Percentiles rank a stretch among this genome's conserved stretches.
phyloP scores from a whole-genome alignment of 805 yeast genomes.

The Henningerozyma blattae region DNA sequence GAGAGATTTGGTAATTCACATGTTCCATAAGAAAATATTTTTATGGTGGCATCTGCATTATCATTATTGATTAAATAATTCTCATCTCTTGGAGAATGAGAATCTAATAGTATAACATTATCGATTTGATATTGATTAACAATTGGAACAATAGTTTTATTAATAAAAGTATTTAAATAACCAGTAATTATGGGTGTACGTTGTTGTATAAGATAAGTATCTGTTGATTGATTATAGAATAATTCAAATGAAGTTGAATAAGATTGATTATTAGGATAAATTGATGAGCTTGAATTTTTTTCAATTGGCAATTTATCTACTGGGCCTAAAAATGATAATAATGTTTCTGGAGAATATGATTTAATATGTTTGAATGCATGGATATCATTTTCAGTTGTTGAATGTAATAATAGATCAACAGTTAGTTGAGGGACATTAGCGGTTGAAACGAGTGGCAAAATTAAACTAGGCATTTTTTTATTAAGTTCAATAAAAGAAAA shows the following conservation, averaged over 20 bases:
- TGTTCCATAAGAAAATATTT: too few species aligned
- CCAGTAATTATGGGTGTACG: conserved; percentile 77
- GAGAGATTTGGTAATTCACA: too few species aligned
- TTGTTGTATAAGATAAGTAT: conserved; percentile 59
- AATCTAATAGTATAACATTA: conserved; percentile 48
- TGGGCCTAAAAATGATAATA: conserved; percentile 68
- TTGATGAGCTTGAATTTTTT: conserved; percentile 7
- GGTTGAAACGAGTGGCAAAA: conserved; percentile 71
- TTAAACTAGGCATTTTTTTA: conserved; percentile 32
- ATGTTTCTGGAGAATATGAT: neutral
- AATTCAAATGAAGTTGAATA: conserved; percentile 62
- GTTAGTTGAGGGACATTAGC: conserved; percentile 88
- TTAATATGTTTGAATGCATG: neutral
- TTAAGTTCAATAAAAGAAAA: too few species aligned
- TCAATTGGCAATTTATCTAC: conserved; percentile 38
- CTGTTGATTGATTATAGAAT: conserved; percentile 30
- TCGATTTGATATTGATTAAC: conserved; percentile 30
- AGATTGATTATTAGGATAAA: conserved; percentile 18
- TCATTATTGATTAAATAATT: neutral
- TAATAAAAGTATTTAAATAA: conserved; percentile 36
- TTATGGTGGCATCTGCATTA: conserved; percentile 3
- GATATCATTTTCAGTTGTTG: conserved; percentile 25
- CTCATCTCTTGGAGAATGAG: conserved; percentile 46
- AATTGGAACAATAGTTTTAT: conserved; percentile 39
- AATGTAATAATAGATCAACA: conserved; percentile 56